Conservation (phyloP, 805 yeast genomes). For the Candida boleticola region DNA sequence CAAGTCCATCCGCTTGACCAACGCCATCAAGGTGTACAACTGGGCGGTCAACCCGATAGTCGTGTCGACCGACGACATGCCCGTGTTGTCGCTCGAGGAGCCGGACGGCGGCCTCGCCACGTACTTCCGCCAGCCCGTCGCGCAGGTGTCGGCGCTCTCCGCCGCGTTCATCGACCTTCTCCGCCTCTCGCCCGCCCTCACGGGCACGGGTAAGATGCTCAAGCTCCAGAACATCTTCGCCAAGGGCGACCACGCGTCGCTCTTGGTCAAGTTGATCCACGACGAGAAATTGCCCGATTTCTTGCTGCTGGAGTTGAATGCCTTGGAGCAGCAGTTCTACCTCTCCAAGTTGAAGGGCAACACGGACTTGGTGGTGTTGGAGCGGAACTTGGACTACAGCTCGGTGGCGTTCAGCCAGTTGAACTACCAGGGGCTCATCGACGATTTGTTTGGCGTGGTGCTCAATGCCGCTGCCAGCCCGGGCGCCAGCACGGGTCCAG, state of each 20-base stretch:
- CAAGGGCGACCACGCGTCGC: slow-evolving; percentile 57
- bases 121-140: slow-evolving; percentile 44
- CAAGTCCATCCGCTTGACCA: slow-evolving; percentile 23
- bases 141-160: slow-evolving; percentile 48
- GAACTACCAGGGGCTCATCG: slow-evolving; percentile 78
- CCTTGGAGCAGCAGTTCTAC: slow-evolving; percentile 38
- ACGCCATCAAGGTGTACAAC: slow-evolving; percentile 40
- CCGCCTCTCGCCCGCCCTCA: slow-evolving; percentile 25
- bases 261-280: slow-evolving; percentile 42
- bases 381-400: slow-evolving; percentile 70
- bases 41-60: slow-evolving; percentile 47
- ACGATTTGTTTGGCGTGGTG: slow-evolving; percentile 61
- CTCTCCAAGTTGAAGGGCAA: slow-evolving; percentile 41
- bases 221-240: slow-evolving; percentile 55
- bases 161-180: slow-evolving; percentile 47
- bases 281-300: slow-evolving; percentile 34
- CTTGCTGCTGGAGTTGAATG: slow-evolving; percentile 32
- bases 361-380: slow-evolving; percentile 74
- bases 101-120: slow-evolving; percentile 35
- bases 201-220: slow-evolving; percentile 17
- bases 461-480: slow-evolving; percentile 30
- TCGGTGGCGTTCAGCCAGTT: slow-evolving; percentile 74
- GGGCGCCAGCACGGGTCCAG: slow-evolving; percentile 8
- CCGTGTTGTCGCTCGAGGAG: slow-evolving; percentile 42
- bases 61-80: slow-evolving; percentile 29